A percentile compares a stretch with the other conserved stretches of the same genome.
Conservation (phyloP, 495 filamentous ascomycete species). For the Amorphotheca resinae region DNA sequence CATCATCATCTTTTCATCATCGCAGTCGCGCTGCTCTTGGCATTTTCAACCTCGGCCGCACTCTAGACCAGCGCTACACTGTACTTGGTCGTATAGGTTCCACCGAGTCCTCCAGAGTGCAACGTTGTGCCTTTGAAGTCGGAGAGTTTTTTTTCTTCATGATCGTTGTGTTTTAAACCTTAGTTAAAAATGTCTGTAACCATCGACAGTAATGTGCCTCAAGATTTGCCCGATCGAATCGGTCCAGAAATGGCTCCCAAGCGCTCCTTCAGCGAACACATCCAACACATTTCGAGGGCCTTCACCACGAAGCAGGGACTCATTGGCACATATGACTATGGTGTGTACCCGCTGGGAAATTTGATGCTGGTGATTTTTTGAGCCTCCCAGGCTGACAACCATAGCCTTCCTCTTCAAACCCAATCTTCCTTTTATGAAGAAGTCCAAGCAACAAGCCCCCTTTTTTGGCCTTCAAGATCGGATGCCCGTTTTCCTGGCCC, state of each 20-base stretch:
- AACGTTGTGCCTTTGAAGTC: too few species aligned
- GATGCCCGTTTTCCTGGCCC: slow-evolving; percentile 67
- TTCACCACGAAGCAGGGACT: slow-evolving; percentile 53
- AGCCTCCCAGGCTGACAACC: neutral
- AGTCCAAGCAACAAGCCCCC: slow-evolving; percentile 47
- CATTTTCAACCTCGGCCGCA: too few species aligned
- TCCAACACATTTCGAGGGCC: slow-evolving; percentile 16
- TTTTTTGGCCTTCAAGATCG: slow-evolving; percentile 82
- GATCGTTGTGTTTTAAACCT: neutral
- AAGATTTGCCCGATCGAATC: slow-evolving; percentile 17
- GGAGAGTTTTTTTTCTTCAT: too few species aligned
- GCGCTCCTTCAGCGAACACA: slow-evolving; percentile 5
- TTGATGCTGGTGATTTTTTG: too few species aligned
- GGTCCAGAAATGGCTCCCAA: slow-evolving; percentile 13
- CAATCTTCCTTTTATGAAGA: slow-evolving; percentile 72
- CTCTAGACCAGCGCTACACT: neutral
- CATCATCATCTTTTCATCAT: neutral
- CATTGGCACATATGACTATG: slow-evolving; percentile 80
- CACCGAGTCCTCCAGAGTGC: slow-evolving; percentile 13
- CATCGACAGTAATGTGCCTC: slow-evolving; percentile 15
- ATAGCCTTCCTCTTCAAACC: slow-evolving; percentile 50
- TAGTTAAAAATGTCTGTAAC: slow-evolving; percentile 12
- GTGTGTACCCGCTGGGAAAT: slow-evolving; percentile 39
- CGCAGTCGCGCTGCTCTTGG: neutral
- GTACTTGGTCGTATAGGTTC: too few species aligned